Evolutionary conservation across 306 rosid genomes (phyloP), one percentile per base, ranked within the genome.

Genomic region (Vachellia collinsii): DNA sequence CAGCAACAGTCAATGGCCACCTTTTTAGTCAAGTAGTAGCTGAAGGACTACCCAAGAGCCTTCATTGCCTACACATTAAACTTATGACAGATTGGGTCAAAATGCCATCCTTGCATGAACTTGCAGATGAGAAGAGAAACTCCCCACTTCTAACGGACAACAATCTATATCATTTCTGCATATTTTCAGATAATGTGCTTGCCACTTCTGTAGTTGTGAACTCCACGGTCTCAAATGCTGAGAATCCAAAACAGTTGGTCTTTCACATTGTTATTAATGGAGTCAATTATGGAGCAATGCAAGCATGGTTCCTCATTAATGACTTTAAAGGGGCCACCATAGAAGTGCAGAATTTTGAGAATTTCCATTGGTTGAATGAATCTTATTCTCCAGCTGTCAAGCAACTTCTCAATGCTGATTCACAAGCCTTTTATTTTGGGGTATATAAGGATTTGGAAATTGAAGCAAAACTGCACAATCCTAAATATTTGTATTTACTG

Each of bases 11-110:
- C 54, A 97, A 92, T 77, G 91, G 98, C 85, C 88, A 86, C 0
- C 83, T 89, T 61, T 92, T 94, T 63, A 94, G 97, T 58, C 98
- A 94, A 86, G 61, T 90, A 78, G 94, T 89, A 74, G 92, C 94
- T 9, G 97, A 92, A 83, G 89, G 92, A 76, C 83, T 92, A 47
- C 94, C 98, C n/a, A 92, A 92, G 89, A 90, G 91, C 87, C 92
- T 92, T 72, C 92, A 91, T 86, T 94, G 98, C 80, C 80, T 94
- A 75, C 84, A 86, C 83, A 81, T 94, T 75, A 94, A 92, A 85
- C 97, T 94, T 82, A 87, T 78, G 47, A 48, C 85, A 72, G 97
- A 91, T 81, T 94, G 98, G 98, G 87, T 92, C 76, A 83, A 77
- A 82, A 84, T 51, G 69, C 81, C 84, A 65, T 84, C 83, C 72